These are phyloP conservation scores for Typha latifolia DNA, from an alignment of 176 grass and related monocot species.

Conservation along the genomic window DNA sequence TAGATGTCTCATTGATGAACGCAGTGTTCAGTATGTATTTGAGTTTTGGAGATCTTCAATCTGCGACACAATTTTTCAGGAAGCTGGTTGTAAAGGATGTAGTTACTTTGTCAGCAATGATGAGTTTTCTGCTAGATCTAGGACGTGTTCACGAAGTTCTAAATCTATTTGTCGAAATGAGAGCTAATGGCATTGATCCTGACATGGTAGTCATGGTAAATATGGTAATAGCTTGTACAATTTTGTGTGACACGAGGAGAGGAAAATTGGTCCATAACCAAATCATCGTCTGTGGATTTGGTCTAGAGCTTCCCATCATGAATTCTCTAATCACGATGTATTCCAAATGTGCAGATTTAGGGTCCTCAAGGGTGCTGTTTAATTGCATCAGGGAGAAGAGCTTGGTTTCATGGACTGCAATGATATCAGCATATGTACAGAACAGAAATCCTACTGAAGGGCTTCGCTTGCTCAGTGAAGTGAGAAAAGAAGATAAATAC, in stretches of 20 bases:
- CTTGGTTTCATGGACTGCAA: conserved; percentile 68
- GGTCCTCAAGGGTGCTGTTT: conserved; percentile 45
- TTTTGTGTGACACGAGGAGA: conserved; percentile 43
- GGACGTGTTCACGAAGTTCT: conserved; percentile 28
- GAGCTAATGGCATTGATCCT: conserved; percentile 37
- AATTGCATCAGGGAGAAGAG: conserved; percentile 39
- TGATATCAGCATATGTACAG: conserved; percentile 51
- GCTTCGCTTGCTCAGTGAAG: conserved; percentile 40
- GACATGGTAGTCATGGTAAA: conserved; percentile 52
- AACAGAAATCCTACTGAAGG: conserved; percentile 47
- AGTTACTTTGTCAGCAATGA: conserved; percentile 55
- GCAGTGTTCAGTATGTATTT: conserved; percentile 57
- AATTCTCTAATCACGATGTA: conserved; percentile 77
- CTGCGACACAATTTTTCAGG: conserved; percentile 38
- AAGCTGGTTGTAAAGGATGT: conserved; percentile 40
- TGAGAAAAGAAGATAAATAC: conserved; percentile 40
- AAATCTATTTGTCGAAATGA: conserved; percentile 51
- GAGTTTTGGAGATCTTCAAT: conserved; percentile 28
- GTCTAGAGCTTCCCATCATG: conserved; percentile 27
- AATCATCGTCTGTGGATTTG: conserved; percentile 32
- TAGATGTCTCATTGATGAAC: conserved; percentile 41
- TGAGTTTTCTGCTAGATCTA: conserved; percentile 52
- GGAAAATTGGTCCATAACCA: conserved; percentile 49
- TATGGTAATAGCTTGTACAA: conserved; percentile 43
- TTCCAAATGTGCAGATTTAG: conserved; percentile 47